Conservation (phyloP, 805 yeast genomes). For the Clavispora asparagi region DNA sequence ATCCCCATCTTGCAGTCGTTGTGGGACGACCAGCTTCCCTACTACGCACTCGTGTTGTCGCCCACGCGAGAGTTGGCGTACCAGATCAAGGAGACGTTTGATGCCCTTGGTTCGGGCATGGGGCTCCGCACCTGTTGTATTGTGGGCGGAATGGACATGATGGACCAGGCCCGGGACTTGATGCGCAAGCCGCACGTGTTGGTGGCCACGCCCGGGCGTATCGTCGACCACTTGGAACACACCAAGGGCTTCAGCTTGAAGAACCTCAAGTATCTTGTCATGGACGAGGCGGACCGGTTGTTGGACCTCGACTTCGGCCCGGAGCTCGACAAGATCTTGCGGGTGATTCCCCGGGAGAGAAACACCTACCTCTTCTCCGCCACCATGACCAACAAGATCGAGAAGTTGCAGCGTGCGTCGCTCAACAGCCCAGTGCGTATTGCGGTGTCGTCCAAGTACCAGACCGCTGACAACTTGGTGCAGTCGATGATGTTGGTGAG, state of each 20-base stretch:
- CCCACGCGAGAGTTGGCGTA: conserved; percentile 84
- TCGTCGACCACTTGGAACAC: conserved; percentile 89
- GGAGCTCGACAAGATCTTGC: conserved; percentile 79
- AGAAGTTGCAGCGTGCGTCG: conserved; percentile 90
- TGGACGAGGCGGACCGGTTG: conserved; percentile 97
- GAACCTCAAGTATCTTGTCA: conserved; percentile 73
- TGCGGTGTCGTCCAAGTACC: conserved; percentile 81
- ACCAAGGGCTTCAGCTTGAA: conserved; percentile 85
- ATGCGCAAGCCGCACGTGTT: conserved; percentile 91
- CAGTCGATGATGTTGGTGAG: conserved; percentile 89
- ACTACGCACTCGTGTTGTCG: conserved; percentile 82
- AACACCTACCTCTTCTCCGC: conserved; percentile 89
- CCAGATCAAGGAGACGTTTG: conserved; percentile 91
- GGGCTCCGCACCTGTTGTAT: conserved; percentile 86
- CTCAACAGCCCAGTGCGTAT: conserved; percentile 83
- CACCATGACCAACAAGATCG: conserved; percentile 95
- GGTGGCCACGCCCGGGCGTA: conserved; percentile 93
- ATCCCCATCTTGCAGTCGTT: conserved; percentile 87
- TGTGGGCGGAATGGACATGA: conserved; percentile 98
- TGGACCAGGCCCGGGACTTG: conserved; percentile 93
- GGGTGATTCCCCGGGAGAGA: conserved; percentile 77
- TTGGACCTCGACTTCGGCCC: conserved; percentile 97
- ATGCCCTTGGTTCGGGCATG: conserved; percentile 87
- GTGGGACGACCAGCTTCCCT: conserved; percentile 85
- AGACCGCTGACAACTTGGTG: conserved; percentile 89